phyloP scores from a whole-genome alignment of 1,139 yeast species.

The Saccharomyces hybrid region DNA sequence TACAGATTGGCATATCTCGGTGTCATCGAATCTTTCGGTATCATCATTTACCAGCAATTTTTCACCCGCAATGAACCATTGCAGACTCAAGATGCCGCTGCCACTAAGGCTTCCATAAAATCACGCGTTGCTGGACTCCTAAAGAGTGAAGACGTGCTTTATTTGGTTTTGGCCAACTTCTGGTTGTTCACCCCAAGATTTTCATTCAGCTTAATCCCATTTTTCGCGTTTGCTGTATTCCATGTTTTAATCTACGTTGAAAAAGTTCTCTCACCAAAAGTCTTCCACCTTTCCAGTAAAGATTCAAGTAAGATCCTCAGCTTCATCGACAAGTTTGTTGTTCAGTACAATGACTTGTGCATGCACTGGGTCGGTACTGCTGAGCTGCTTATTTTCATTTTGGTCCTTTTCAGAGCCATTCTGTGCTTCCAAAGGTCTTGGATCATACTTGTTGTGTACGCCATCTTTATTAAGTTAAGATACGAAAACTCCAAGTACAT shows the following conservation, averaged over 20 bases:
- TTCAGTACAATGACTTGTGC: conserved; percentile 58
- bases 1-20: conserved; percentile 59
- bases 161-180: conserved; percentile 47
- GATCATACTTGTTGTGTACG: conserved; percentile 49
- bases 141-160: conserved; percentile 62
- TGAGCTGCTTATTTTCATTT: conserved; percentile 52
- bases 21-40: conserved; percentile 65
- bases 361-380: conserved; percentile 63
- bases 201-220: conserved; percentile 54
- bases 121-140: conserved; percentile 28
- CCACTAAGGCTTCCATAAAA: not conserved
- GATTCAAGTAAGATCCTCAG: conserved; percentile 32
- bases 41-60: conserved; percentile 55
- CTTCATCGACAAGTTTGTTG: conserved; percentile 47
- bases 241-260: conserved; percentile 63
- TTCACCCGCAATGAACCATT: conserved; percentile 18
- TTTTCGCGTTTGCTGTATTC: conserved; percentile 60
- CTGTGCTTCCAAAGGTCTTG: conserved; percentile 60
- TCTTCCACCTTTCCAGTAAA: conserved; percentile 41
- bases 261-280: conserved; percentile 58
- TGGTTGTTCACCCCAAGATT: conserved; percentile 52
- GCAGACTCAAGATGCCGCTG: not conserved
- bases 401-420: conserved; percentile 45
- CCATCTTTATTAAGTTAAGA: conserved; percentile 66
- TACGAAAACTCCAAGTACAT: conserved; percentile 71